phyloP scores from a whole-genome alignment of 1,284 basidiomycete genomes.

The Ustilago tritici region DNA sequence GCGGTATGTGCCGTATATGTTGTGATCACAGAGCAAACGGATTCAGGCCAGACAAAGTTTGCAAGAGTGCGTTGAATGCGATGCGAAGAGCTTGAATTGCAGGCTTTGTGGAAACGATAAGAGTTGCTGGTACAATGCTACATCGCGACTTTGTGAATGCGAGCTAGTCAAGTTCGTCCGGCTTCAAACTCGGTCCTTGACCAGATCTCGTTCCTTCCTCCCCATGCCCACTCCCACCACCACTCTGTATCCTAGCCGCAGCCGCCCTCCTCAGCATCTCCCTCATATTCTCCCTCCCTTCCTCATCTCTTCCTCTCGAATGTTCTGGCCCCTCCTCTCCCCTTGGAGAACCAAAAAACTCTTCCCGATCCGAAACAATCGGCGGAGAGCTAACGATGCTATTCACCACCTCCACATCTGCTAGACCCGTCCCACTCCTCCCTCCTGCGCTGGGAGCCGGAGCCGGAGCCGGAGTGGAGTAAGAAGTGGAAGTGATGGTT shows the following conservation, averaged over 20 bases:
- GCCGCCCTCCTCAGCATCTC: slow-evolving; percentile 34
- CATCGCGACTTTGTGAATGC: not conserved
- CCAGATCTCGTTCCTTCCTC: not conserved
- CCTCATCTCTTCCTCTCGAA: not conserved
- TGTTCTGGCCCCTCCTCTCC: not conserved
- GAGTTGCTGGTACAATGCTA: not conserved
- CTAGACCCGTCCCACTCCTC: not conserved
- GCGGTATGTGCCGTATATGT: too few species aligned
- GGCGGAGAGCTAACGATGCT: slow-evolving; percentile 40
- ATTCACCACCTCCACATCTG: slow-evolving; percentile 22
- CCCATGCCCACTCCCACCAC: not conserved
- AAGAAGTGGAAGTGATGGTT: slow-evolving; percentile 34
- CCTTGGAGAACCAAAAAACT: slow-evolving; percentile 8
- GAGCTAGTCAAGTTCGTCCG: slow-evolving; percentile 47
- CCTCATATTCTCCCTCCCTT: slow-evolving; percentile 28
- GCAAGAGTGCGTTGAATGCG: too few species aligned
- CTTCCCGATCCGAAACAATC: slow-evolving; percentile 40
- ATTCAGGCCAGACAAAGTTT: too few species aligned
- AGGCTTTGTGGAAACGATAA: too few species aligned
- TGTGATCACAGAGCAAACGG: too few species aligned
- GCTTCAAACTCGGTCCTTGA: slow-evolving; percentile 23
- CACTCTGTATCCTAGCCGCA: slow-evolving; percentile 12
- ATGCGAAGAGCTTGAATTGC: not conserved
- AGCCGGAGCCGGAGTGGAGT: slow-evolving; percentile 1
- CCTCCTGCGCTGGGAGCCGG: not conserved